Evolutionary conservation across 2,329 filamentous ascomycete genomes (phyloP).

Genomic region (Proliferodiscus dingleyae): DNA sequence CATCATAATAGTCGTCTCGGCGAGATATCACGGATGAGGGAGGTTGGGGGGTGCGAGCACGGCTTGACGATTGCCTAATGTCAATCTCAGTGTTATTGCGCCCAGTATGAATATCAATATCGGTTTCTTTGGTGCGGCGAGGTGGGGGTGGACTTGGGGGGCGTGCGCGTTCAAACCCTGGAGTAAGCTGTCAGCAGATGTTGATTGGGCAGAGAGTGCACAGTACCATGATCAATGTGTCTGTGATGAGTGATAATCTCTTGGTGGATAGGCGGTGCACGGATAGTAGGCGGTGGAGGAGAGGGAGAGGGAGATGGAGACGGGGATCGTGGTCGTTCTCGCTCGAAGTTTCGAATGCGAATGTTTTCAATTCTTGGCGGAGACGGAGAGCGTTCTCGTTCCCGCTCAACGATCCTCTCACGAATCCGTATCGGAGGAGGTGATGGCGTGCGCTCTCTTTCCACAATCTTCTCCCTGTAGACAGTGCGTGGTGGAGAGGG

Average conservation of each 20-base stretch:
- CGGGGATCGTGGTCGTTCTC: slow-evolving; percentile 17
- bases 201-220: not conserved
- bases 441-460: slow-evolving; percentile 9
- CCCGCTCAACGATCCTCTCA: slow-evolving; percentile 27
- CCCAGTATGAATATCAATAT: slow-evolving; percentile 57
- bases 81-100: slow-evolving; percentile 54
- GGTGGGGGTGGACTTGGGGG: slow-evolving; percentile 26
- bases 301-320: slow-evolving; percentile 26
- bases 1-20: slow-evolving; percentile 46
- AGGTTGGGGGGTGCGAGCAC: slow-evolving; percentile 19
- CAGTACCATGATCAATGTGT: slow-evolving; percentile 78
- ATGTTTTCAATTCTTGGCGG: slow-evolving; percentile 26
- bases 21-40: slow-evolving; percentile 10
- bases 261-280: slow-evolving; percentile 75
- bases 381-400: slow-evolving; percentile 25
- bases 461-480: slow-evolving; percentile 10
- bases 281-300: slow-evolving; percentile 49
- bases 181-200: slow-evolving; percentile 13
- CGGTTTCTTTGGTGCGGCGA: slow-evolving; percentile 41
- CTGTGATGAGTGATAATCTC: slow-evolving; percentile 79
- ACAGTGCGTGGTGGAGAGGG: slow-evolving; percentile 24
- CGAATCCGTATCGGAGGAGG: slow-evolving; percentile 18
- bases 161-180: slow-evolving; percentile 27
- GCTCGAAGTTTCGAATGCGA: slow-evolving; percentile 26
- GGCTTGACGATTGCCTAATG: slow-evolving; percentile 33